Base-by-base conservation (phyloP, 805 yeast genomes). In the Yamadazyma phyllophila region DNA sequence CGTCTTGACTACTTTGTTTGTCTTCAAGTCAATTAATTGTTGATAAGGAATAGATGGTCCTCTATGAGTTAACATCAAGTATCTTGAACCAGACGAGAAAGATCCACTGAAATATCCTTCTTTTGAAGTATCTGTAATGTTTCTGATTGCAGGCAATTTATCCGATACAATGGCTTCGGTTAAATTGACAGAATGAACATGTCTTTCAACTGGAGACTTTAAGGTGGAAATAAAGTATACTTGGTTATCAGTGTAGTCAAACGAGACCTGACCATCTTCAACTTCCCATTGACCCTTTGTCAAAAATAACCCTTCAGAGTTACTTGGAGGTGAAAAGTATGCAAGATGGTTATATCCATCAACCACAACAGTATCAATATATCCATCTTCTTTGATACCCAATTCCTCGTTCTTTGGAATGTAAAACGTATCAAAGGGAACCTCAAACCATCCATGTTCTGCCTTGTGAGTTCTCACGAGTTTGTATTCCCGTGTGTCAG, bases 201-300 rank as follows among this genome's bases (percentile, higher is more conserved):
- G 97, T 63, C 96, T 77, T 62, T 94, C 96, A 15, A 81, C 80
- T 0, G 97, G 82, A 1, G 91, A 81, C 51, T 81, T 81, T 58
- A 80, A 78, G 0, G 98, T 88, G 4, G 92, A 83, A 7, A 82
- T 59, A 61, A 82, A 94, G 55, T 76, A 83, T 2, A 86, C 63
- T 5, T 63, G 60, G 44, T 78, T 69, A 2, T 62, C 64, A n/a
- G 63, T 71, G 33, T 62, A 55, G 47, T 82, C 81, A 56, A 69
- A 82, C 2, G 83, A 69, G 2, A 85, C 81, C 1, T 88, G 91
- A 7, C 76, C 66, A 37, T 53, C 77, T 24, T 79, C 85, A n/a
- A 94, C 96, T 63, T 94, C 99, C 96, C 96, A 94, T 0, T 76
- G 66, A 6, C 99, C 99, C 1, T 54, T 47, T 6, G 96, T 74